Evolutionary conservation across 148 eudicot genomes (phyloP).

Genomic region (Vaccinium macrocarpon): DNA sequence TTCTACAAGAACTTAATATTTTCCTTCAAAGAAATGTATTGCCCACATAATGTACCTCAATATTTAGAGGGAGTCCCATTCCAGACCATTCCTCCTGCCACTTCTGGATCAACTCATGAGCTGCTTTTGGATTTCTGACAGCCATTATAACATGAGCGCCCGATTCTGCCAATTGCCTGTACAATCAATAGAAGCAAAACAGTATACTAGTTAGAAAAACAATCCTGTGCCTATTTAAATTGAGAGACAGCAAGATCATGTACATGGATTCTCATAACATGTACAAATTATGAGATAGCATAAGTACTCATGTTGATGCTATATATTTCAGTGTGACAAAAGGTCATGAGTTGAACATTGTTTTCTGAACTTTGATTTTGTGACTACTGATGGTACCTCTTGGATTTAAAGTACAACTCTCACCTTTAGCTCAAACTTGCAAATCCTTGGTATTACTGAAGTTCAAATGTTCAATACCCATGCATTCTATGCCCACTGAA

Average conservation of each 20-base stretch:
- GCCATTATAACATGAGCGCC: constrained; percentile 99
- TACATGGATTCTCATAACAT: neutral
- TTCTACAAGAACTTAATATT: neutral
- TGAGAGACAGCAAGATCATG: neutral
- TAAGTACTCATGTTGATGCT: neutral
- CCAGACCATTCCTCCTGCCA: constrained; percentile 93
- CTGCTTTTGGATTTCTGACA: constrained; percentile 76
- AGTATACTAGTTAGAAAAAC: neutral
- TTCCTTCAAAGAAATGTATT: neutral
- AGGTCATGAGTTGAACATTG: neutral
- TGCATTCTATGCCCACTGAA: constrained; percentile 6
- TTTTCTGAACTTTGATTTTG: neutral
- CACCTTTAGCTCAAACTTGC: neutral
- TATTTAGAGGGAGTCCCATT: constrained; percentile 85
- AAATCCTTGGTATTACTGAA: neutral
- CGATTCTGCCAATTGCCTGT: constrained; percentile 92
- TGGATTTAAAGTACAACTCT: neutral
- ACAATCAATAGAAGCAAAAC: constrained; percentile 15
- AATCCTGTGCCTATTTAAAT: neutral
- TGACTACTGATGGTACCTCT: neutral
- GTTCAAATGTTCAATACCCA: neutral
- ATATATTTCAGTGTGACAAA: neutral
- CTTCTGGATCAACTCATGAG: constrained; percentile 64
- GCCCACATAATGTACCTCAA: constrained; percentile 54
- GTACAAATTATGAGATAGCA: neutral